phyloP scores from a whole-genome alignment of 169 alveolate species.

The Plasmodium billcollinsi region DNA sequence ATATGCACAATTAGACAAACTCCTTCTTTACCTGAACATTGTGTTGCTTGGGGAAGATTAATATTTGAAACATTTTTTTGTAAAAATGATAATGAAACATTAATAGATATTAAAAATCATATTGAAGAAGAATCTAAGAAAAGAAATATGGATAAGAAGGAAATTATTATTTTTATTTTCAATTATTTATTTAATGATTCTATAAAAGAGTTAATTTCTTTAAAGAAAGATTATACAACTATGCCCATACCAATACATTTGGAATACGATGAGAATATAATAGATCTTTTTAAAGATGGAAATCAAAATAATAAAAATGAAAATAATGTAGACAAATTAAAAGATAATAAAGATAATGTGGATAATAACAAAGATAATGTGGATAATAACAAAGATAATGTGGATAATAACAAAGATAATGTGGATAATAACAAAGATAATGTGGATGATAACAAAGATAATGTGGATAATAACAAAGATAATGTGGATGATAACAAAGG shows the following conservation, averaged over 20 bases:
- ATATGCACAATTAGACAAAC: slow-evolving; percentile 98
- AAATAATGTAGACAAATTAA: not conserved
- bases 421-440: not conserved
- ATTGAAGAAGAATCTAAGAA: slow-evolving; percentile 76
- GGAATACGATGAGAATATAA: not conserved
- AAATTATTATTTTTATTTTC: slow-evolving; percentile 67
- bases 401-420: not conserved
- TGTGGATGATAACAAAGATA: not conserved
- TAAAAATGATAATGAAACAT: slow-evolving; percentile 74
- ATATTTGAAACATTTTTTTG: slow-evolving; percentile 91
- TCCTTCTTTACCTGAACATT: slow-evolving; percentile 99
- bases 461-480: not conserved
- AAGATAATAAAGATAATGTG: not conserved
- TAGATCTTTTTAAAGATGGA: not conserved
- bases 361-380: not conserved
- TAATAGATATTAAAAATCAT: slow-evolving; percentile 79
- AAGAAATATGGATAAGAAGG: slow-evolving; percentile 66
- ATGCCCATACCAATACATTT: slow-evolving; percentile 48
- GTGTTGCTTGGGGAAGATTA: slow-evolving; percentile 98
- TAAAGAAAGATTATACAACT: slow-evolving; percentile 61
- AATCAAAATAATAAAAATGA: not conserved
- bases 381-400: not conserved
- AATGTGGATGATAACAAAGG: not conserved
- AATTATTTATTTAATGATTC: slow-evolving; percentile 79
- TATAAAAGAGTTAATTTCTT: slow-evolving; percentile 65